phyloP scores from a whole-genome alignment of 2,329 filamentous ascomycete species.

The Sarocladiaceae sp. region DNA sequence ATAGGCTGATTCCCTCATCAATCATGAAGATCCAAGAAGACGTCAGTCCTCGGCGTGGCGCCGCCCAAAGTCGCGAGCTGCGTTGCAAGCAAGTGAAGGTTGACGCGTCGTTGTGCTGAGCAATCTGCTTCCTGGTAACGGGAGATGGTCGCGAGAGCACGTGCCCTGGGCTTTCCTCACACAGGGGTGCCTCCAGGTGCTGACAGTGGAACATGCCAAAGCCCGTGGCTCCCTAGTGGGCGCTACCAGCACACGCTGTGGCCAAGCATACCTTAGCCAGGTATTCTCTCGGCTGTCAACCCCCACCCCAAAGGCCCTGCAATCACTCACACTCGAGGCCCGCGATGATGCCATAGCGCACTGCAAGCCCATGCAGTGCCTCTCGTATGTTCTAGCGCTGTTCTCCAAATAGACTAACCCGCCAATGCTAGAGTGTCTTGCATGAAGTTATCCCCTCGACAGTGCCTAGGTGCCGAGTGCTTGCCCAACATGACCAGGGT shows the following conservation, averaged over 20 bases:
- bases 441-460: neutral
- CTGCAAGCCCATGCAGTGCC: conserved; percentile 1
- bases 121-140: neutral
- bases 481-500: too few species aligned
- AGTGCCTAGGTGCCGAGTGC: neutral
- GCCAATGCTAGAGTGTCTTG: conserved; percentile 5
- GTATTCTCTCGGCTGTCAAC: neutral
- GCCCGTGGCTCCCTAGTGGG: neutral
- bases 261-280: too few species aligned
- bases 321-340: neutral
- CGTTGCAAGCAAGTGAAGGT: neutral
- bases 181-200: too few species aligned
- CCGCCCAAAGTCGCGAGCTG: neutral
- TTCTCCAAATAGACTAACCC: neutral
- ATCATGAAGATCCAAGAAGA: neutral
- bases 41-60: too few species aligned
- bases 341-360: conserved; percentile 6
- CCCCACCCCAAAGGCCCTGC: conserved; percentile 3
- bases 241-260: too few species aligned
- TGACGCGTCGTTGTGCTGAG: neutral
- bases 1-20: too few species aligned
- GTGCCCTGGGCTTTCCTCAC: neutral
- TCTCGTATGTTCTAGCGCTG: neutral
- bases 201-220: neutral
- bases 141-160: conserved; percentile 5